Conservation (phyloP, 2,329 filamentous ascomycete genomes). For the Talaromyces sp. region DNA sequence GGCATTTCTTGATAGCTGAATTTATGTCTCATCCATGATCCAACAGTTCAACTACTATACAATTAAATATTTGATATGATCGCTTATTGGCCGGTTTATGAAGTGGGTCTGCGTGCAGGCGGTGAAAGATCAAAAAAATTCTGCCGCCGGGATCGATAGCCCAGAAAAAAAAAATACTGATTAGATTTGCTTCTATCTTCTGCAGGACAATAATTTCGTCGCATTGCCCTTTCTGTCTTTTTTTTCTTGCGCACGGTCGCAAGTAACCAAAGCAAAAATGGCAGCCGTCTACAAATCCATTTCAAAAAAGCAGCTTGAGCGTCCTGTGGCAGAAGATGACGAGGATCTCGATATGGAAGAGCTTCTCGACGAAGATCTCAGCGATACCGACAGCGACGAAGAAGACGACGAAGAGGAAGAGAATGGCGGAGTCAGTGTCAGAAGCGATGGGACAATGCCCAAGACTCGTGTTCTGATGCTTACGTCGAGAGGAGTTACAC, state of each 20-base stretch:
- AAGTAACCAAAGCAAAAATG: slow-evolving; percentile 41
- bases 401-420: slow-evolving; percentile 13
- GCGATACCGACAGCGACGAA: slow-evolving; percentile 30
- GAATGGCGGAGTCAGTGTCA: slow-evolving; percentile 11
- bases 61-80: not conserved
- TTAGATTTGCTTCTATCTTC: not conserved
- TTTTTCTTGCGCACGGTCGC: not conserved
- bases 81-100: not conserved
- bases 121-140: slow-evolving; percentile 7
- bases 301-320: slow-evolving; percentile 50
- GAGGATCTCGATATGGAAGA: slow-evolving; percentile 36
- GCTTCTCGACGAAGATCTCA: slow-evolving; percentile 30
- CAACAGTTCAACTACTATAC: not conserved
- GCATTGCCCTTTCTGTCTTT: not conserved
- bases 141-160: slow-evolving; percentile 6
- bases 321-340: slow-evolving; percentile 44
- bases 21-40: not conserved
- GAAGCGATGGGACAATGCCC: slow-evolving; percentile 35
- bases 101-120: not conserved
- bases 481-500: slow-evolving; percentile 87
- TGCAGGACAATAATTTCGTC: not conserved
- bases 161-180: slow-evolving; percentile 3
- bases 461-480: slow-evolving; percentile 73
- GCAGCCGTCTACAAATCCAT: slow-evolving; percentile 71
- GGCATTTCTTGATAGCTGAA: not conserved